Conservation (phyloP, 176 grass and related monocot species). For the Ananas comosus region DNA sequence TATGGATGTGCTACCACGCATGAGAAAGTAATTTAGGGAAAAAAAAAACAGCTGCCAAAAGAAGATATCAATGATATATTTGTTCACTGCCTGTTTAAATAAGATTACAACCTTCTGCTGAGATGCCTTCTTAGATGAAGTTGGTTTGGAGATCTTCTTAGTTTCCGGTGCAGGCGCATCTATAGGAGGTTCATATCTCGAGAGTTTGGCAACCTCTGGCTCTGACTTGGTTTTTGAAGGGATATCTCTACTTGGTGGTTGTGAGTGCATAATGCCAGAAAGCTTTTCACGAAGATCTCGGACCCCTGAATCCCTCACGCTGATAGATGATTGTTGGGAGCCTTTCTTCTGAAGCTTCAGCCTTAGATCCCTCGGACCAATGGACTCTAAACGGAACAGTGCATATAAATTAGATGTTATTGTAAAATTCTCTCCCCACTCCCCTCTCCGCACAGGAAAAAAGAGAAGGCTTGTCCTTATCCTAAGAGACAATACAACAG, state of each 20-base stretch:
- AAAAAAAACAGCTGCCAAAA: not conserved
- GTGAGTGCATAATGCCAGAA: conserved; percentile 60
- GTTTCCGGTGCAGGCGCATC: conserved; percentile 40
- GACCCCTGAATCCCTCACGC: conserved; percentile 26
- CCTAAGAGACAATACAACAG: conserved; percentile 18
- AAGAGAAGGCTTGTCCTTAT: not conserved
- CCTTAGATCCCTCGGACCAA: conserved; percentile 73
- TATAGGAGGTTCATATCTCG: conserved; percentile 36
- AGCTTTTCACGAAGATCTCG: conserved; percentile 84
- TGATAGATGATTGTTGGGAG: conserved; percentile 29
- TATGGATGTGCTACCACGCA: too few species aligned
- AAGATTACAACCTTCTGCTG: conserved; percentile 50
- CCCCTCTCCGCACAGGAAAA: not conserved
- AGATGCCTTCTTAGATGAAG: conserved; percentile 54
- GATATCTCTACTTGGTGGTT: conserved; percentile 32
- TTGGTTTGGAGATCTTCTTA: conserved; percentile 41
- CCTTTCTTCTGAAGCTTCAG: conserved; percentile 76
- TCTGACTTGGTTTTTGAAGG: conserved; percentile 40
- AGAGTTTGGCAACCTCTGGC: conserved; percentile 48
- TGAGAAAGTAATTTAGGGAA: too few species aligned
- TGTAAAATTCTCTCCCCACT: not conserved
- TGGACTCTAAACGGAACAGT: conserved; percentile 40
- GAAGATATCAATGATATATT: not conserved
- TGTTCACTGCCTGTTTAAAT: not conserved
- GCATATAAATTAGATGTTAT: conserved; percentile 30